phyloP scores from a whole-genome alignment of 805 yeast species.

The Phaffomyces thermotolerans region DNA sequence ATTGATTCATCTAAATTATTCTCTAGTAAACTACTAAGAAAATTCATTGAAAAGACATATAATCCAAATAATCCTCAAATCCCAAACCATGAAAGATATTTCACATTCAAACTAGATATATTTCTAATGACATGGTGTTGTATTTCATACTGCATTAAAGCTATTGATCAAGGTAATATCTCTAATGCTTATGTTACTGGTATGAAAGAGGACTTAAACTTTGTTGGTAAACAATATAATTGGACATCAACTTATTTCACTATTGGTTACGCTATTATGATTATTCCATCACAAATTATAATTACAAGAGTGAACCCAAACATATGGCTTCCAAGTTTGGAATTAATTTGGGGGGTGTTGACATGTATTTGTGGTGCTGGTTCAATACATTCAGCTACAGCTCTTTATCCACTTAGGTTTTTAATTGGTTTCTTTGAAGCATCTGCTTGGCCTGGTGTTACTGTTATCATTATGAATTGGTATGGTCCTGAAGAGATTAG shows the following conservation, averaged over 20 bases:
- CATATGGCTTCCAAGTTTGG: slow-evolving; percentile 41
- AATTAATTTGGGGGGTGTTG: slow-evolving; percentile 62
- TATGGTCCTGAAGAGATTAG: slow-evolving; percentile 30
- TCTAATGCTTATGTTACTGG: slow-evolving; percentile 51
- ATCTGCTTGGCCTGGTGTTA: slow-evolving; percentile 42
- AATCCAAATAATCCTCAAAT: not conserved
- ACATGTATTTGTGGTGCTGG: slow-evolving; percentile 50
- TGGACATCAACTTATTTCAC: slow-evolving; percentile 48
- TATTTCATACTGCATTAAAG: slow-evolving; percentile 26
- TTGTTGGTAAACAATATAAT: slow-evolving; percentile 13
- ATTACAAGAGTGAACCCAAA: slow-evolving; percentile 51
- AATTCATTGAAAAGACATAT: slow-evolving; percentile 3
- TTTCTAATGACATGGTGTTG: slow-evolving; percentile 4
- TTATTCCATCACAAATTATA: slow-evolving; percentile 58
- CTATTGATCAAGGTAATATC: slow-evolving; percentile 45
- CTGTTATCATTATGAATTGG: slow-evolving; percentile 28
- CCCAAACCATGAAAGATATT: slow-evolving; percentile 3
- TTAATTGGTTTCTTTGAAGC: slow-evolving; percentile 66
- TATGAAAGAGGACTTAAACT: slow-evolving; percentile 31
- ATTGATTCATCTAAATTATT: slow-evolving; percentile 1
- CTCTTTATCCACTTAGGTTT: slow-evolving; percentile 53
- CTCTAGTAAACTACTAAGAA: not conserved
- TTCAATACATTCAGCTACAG: slow-evolving; percentile 22
- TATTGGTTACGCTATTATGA: slow-evolving; percentile 56
- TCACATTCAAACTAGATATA: slow-evolving; percentile 3